Conservation (phyloP, 805 yeast genomes). For the Ogataea minuta region DNA sequence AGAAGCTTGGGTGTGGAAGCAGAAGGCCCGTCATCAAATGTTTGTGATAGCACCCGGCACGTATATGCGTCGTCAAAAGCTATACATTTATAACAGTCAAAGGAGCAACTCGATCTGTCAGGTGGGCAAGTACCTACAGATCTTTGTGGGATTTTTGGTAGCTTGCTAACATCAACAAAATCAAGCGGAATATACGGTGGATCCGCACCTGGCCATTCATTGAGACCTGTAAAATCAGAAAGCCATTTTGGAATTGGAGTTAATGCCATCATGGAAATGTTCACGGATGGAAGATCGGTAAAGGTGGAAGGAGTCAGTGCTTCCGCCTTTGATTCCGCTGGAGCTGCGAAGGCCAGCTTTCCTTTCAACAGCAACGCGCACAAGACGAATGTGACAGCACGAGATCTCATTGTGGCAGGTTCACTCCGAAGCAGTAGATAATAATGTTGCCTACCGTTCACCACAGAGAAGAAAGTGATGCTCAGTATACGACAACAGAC, state of each 20-base stretch:
- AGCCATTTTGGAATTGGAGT: constrained; percentile 75
- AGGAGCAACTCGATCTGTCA: constrained; percentile 63
- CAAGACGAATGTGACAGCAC: neutral
- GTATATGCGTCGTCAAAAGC: constrained; percentile 72
- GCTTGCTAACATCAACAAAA: constrained; percentile 54
- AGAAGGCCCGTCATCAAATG: constrained; percentile 95
- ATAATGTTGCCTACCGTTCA: too few relatives aligned
- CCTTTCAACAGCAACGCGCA: neutral
- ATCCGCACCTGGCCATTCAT: constrained; percentile 78
- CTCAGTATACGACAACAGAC: neutral
- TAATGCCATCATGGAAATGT: constrained; percentile 27
- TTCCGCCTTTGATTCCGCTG: neutral
- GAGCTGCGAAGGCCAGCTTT: constrained; percentile 2
- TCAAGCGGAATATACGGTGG: constrained; percentile 88
- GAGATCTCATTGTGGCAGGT: neutral
- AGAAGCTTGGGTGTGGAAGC: constrained; percentile 63
- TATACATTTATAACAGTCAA: constrained; percentile 81
- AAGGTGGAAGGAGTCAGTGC: constrained; percentile 2
- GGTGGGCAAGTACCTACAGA: constrained; percentile 57
- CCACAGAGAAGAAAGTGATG: neutral
- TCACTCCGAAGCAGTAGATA: too few relatives aligned
- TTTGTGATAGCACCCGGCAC: constrained; percentile 74
- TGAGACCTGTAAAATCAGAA: constrained; percentile 65
- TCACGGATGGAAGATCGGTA: constrained; percentile 20
- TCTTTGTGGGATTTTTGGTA: constrained; percentile 52